These are phyloP conservation scores for Penicillium lagena DNA, from an alignment of 495 filamentous ascomycete genomes.

Conservation along the genomic window DNA sequence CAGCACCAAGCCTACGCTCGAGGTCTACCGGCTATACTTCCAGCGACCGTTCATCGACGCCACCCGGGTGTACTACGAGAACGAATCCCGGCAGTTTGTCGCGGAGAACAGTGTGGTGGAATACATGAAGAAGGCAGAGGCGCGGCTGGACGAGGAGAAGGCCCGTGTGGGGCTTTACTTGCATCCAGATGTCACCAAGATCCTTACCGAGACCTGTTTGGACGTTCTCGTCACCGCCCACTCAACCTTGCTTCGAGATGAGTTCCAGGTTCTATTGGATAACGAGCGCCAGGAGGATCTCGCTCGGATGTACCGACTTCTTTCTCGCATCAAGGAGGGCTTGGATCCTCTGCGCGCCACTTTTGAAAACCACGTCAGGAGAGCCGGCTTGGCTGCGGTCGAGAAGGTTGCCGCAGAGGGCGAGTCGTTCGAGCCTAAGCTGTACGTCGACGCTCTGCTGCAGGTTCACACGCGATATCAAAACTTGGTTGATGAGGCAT, in stretches of 20 bases:
- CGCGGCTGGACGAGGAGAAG: constrained; percentile 88
- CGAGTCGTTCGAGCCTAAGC: constrained; percentile 89
- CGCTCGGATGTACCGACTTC: constrained; percentile 89
- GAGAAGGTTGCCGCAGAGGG: constrained; percentile 86
- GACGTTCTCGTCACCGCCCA: constrained; percentile 85
- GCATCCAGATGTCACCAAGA: constrained; percentile 76
- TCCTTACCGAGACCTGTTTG: constrained; percentile 82
- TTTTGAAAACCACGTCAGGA: constrained; percentile 90
- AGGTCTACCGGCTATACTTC: constrained; percentile 89
- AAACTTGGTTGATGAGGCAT: constrained; percentile 83
- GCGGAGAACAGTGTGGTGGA: constrained; percentile 97
- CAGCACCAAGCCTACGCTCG: constrained; percentile 85
- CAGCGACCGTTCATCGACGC: constrained; percentile 86
- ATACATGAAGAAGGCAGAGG: constrained; percentile 99
- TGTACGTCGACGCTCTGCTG: constrained; percentile 91
- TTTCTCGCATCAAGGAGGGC: constrained; percentile 86
- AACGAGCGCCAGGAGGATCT: constrained; percentile 94
- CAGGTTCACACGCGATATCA: constrained; percentile 93
- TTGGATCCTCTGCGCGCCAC: constrained; percentile 80
- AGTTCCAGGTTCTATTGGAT: constrained; percentile 93
- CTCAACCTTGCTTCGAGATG: constrained; percentile 75
- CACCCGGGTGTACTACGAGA: constrained; percentile 79
- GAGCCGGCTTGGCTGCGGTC: constrained; percentile 78
- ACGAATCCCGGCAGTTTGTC: constrained; percentile 89
- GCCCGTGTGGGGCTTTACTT: constrained; percentile 89